Evolutionary conservation across 1,284 basidiomycete genomes (phyloP).

Genomic region (Austropuccinia psidii): DNA sequence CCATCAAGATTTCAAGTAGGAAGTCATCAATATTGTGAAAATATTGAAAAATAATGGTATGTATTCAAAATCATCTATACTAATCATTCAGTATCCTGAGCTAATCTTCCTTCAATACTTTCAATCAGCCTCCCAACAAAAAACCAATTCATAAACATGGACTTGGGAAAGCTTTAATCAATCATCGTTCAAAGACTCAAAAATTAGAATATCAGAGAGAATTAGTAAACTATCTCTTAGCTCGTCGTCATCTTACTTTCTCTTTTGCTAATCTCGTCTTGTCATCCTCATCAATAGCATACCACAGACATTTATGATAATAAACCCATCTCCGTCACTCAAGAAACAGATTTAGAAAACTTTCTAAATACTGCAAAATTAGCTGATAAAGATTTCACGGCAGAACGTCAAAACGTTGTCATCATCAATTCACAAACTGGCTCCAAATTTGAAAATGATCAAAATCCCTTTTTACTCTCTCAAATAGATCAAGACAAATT

Average conservation of each 20-base stretch:
- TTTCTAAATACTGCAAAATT: constrained; percentile 91
- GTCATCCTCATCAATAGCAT: constrained; percentile 54
- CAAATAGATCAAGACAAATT: constrained; percentile 74
- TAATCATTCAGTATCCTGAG: too few relatives aligned
- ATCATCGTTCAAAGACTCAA: constrained; percentile 30
- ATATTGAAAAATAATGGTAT: too few relatives aligned
- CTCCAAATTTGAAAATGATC: constrained; percentile 24
- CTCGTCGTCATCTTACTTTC: not conserved
- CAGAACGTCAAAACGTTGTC: constrained; percentile 84
- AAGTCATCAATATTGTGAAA: too few relatives aligned
- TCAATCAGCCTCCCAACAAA: constrained; percentile 14
- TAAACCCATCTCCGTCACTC: constrained; percentile 82
- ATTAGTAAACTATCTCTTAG: not conserved
- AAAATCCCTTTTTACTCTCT: constrained; percentile 81
- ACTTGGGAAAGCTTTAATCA: constrained; percentile 33
- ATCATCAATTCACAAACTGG: constrained; percentile 60
- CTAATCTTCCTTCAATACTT: not conserved
- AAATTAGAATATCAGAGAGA: constrained; percentile 18
- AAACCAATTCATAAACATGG: constrained; percentile 34
- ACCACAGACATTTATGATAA: constrained; percentile 63
- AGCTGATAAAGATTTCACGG: constrained; percentile 94
- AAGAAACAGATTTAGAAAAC: constrained; percentile 91
- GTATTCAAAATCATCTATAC: too few relatives aligned
- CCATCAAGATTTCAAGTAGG: too few relatives aligned
- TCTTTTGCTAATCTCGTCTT: not conserved